Base-by-base conservation (phyloP, 495 filamentous ascomycete species). In the Lepidopterella palustris region DNA sequence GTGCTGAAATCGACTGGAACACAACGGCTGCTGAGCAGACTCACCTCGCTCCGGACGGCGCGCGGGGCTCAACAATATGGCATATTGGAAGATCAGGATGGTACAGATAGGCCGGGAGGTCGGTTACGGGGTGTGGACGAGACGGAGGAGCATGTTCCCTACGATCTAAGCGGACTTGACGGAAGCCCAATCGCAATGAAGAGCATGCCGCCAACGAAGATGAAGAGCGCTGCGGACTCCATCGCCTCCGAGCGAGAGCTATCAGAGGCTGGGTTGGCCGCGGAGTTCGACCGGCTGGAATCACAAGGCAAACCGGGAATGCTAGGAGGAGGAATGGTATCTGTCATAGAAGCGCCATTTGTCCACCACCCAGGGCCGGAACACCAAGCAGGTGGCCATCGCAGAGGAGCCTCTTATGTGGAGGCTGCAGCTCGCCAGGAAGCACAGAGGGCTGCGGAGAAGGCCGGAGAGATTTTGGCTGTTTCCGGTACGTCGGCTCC, bases 281-380 rank as follows among this genome's bases (percentile, higher is more conserved):
- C 65, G n/a, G 65, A 68, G 39, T 68, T 61, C 31, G 58, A 68
- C 20, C 23, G 62, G 32, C 58, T 68, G 5, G 65, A 68, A 45
- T 63, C 59, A 13, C 58, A 65, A 31, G 32, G 23, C 1, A 48
- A 48, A 47, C 23, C 54, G 11, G 42, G 32, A 27, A 48, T 48
- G 10, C 49, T 69, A 10, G 63, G 63, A 29, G 53, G 55, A 1
- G 67, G 63, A 24, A 69, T 69, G 67, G 40, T 10, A 13, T 55
- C 63, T 3, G 32, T 69, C 20, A 20, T 60, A 6, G 60, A 63
- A 23, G 50, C 59, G 11, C 63, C 63, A 23, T 67, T 67, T 53
- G 53, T 60, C 4, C 35, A 60, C 39, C 45, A 57, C 20, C 32
- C 32, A 39, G 49, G 45, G 15, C n/a, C 20, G 32, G 25, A 25